Conservation (phyloP, 2,329 filamentous ascomycete species). For the Aplosporella prunicola region DNA sequence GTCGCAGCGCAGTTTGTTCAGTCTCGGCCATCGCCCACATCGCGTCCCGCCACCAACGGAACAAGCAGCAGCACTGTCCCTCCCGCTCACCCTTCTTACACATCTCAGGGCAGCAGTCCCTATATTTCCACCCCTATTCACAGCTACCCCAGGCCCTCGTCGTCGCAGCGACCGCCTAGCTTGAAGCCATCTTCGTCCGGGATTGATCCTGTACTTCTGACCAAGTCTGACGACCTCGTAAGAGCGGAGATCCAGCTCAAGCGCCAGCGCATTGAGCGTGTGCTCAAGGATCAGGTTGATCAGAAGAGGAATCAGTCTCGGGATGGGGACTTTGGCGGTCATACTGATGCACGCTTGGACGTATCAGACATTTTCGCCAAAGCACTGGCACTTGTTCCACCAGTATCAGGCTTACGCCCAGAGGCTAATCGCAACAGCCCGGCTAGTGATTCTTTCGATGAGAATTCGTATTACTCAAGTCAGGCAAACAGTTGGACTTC, state of each 20-base stretch:
- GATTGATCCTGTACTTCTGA: slow-evolving; percentile 73
- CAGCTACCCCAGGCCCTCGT: slow-evolving; percentile 8
- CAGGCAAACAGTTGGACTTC: slow-evolving; percentile 69
- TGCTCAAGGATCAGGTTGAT: slow-evolving; percentile 67
- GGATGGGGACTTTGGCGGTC: slow-evolving; percentile 41
- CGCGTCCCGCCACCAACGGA: slow-evolving; percentile 7
- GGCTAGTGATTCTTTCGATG: slow-evolving; percentile 75
- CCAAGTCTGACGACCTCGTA: slow-evolving; percentile 77
- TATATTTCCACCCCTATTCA: slow-evolving; percentile 16
- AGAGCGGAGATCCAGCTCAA: slow-evolving; percentile 73
- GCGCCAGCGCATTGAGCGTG: slow-evolving; percentile 70
- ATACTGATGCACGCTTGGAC: slow-evolving; percentile 34
- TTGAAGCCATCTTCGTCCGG: slow-evolving; percentile 48
- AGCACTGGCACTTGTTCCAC: slow-evolving; percentile 64
- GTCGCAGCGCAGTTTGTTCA: slow-evolving; percentile 18
- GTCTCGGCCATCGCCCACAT: slow-evolving; percentile 16
- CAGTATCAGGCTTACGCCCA: slow-evolving; percentile 48
- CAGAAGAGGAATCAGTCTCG: slow-evolving; percentile 44
- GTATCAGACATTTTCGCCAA: slow-evolving; percentile 37
- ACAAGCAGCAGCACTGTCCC: slow-evolving; percentile 3
- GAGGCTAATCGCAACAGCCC: slow-evolving; percentile 51
- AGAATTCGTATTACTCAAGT: slow-evolving; percentile 94
- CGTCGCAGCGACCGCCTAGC: slow-evolving; percentile 1
- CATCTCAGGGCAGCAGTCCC: slow-evolving; percentile 3
- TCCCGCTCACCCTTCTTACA: slow-evolving; percentile 3